Evolutionary conservation across 495 filamentous ascomycete species (phyloP), one percentile per base, ranked within the genome.

Genomic region (Geopyxis carbonaria): DNA sequence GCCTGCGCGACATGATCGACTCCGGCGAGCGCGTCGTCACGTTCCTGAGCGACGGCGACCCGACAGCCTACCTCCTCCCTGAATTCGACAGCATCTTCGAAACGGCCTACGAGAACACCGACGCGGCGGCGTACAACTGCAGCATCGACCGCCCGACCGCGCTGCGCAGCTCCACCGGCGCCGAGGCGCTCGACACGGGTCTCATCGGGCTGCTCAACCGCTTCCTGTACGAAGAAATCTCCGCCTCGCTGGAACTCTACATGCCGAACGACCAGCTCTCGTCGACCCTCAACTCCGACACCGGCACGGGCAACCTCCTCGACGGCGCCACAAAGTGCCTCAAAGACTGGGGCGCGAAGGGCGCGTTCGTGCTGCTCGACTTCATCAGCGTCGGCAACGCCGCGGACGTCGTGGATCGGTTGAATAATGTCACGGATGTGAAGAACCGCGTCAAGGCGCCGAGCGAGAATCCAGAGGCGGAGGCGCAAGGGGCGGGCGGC

Each of bases 71-170:
- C 57, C 69, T 83, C n/a, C 64, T 79, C 18, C 53, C 67, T 42
- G 75, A 85, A 52, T 85, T 80, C 57, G 56, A 61, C 38, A 65
- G 78, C 55, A 68, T 77, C 49, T 85, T 80, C 54, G 78, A 83
- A 57, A 83, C 75, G 0, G 56, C 73, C 10, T 85, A 61, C 51
- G 72, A 73, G 38, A 65, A 73, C 3, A 70, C 66, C 2, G 65
- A 69, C 42, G 57, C 60, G 3, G 43, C 53, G 3, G 55, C 48
- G 32, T 69, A 67, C 57, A 67, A 64, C 56, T 84, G 78, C 60
- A 66, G 60, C 6, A 65, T 80, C 28, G 67, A 81, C 48, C 67
- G 77, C 0, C 76, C 78, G 0, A 28, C 47, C 0, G 23, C 38
- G n/a, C 61, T 13, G 46, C 61, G 6, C 56, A n/a, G n/a, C n/a